Conservation (phyloP, 2,329 filamentous ascomycete species). For the Cryphonectria japonica region DNA sequence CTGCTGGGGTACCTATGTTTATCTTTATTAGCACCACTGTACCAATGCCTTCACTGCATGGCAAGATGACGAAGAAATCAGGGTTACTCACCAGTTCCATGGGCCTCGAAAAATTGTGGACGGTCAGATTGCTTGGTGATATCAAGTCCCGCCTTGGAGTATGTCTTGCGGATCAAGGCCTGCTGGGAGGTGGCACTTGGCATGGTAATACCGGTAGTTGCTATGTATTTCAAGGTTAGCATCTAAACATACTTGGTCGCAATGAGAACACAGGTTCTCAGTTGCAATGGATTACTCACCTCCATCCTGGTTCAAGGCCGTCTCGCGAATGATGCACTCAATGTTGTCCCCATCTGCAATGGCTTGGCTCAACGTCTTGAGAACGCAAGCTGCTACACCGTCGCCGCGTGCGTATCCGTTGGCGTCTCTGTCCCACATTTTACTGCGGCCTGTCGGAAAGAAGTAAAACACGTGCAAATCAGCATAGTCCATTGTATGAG, state of each 20-base stretch:
- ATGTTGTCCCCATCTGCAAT: constrained; percentile 49
- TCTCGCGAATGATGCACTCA: constrained; percentile 46
- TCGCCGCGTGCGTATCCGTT: constrained; percentile 58
- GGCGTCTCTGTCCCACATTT: constrained; percentile 49
- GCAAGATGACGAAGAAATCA: not conserved
- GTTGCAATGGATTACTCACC: constrained; percentile 38
- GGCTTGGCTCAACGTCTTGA: constrained; percentile 52
- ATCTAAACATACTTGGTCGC: not conserved
- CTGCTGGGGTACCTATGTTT: constrained; percentile 19
- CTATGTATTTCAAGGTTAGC: constrained; percentile 44
- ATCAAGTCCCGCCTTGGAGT: constrained; percentile 44
- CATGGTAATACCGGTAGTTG: constrained; percentile 54
- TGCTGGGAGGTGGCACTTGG: constrained; percentile 48
- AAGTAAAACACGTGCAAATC: constrained; percentile 11
- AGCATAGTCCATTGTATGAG: not conserved
- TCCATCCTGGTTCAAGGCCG: constrained; percentile 43
- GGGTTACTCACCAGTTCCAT: constrained; percentile 34
- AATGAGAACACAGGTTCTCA: constrained; percentile 38
- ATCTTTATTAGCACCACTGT: not conserved
- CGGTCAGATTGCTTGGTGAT: constrained; percentile 32
- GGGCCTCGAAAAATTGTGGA: constrained; percentile 45
- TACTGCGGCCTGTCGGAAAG: constrained; percentile 35
- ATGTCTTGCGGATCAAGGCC: constrained; percentile 44
- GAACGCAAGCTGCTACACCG: constrained; percentile 48
- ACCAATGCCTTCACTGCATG: not conserved